These are phyloP conservation scores for Cryptococcus sp. DNA, from an alignment of 1,284 basidiomycete species.

Conservation along the genomic window DNA sequence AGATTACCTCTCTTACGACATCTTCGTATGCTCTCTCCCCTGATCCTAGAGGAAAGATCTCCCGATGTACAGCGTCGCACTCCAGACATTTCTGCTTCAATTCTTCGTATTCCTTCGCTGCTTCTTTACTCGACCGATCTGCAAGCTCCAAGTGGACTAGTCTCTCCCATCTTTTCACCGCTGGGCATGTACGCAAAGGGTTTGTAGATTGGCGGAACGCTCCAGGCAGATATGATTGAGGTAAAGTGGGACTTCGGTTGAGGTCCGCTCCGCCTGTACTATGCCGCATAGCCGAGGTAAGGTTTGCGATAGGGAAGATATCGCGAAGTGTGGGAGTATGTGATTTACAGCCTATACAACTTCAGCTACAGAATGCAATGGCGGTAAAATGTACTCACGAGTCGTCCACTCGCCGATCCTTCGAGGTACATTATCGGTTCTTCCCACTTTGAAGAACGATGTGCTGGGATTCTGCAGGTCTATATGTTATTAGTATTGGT, in stretches of 20 bases:
- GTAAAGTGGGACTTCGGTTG: slow-evolving; percentile 3
- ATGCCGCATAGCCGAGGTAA: neutral
- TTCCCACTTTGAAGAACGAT: slow-evolving; percentile 43
- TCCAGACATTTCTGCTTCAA: slow-evolving; percentile 31
- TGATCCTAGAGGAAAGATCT: slow-evolving; percentile 37
- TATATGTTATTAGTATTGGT: slow-evolving; percentile 4
- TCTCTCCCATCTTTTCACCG: slow-evolving; percentile 43
- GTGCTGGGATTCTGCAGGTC: slow-evolving; percentile 26
- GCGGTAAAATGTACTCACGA: slow-evolving; percentile 20
- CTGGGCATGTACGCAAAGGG: slow-evolving; percentile 14
- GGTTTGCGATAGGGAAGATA: slow-evolving; percentile 31
- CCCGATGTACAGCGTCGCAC: slow-evolving; percentile 38
- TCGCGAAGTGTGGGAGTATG: slow-evolving; percentile 3
- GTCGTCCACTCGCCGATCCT: slow-evolving; percentile 45
- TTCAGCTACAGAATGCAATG: neutral
- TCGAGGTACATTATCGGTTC: slow-evolving; percentile 46
- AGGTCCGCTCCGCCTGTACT: neutral
- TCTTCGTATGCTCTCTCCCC: slow-evolving; percentile 25
- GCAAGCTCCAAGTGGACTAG: slow-evolving; percentile 46
- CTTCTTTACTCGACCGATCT: slow-evolving; percentile 20
- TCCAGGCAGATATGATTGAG: slow-evolving; percentile 33
- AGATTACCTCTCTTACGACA: slow-evolving; percentile 35
- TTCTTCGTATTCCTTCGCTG: slow-evolving; percentile 11
- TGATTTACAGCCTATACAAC: neutral
- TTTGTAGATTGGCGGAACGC: slow-evolving; percentile 17